These are phyloP conservation scores for Mycena rosella DNA, from an alignment of 768 basidiomycete species.

Conservation along the genomic window DNA sequence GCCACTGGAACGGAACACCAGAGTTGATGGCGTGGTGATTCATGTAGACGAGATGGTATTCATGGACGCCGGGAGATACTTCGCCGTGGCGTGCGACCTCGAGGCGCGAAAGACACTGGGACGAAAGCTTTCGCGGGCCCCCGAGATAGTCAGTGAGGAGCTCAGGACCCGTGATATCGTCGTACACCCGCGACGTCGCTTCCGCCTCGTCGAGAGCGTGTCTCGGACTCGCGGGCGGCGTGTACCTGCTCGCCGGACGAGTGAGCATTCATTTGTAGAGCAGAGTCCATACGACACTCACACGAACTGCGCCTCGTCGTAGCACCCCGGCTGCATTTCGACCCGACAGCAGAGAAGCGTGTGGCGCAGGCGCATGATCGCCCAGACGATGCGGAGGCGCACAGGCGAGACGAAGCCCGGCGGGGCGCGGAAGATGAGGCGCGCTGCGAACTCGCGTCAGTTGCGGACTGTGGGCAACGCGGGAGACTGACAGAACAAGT, in stretches of 20 bases:
- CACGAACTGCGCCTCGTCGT: conserved; percentile 60
- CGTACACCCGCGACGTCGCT: background rate
- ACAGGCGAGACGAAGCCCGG: conserved; percentile 46
- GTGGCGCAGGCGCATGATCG: conserved; percentile 63
- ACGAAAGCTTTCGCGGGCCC: conserved; percentile 64
- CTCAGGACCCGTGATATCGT: conserved; percentile 35
- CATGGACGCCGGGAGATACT: conserved; percentile 31
- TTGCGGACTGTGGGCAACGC: background rate
- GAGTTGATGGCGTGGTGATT: conserved; percentile 70
- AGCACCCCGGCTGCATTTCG: conserved; percentile 50
- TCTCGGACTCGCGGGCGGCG: conserved; percentile 49
- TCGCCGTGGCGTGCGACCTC: conserved; percentile 42
- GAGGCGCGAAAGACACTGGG: conserved; percentile 59
- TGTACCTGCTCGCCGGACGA: conserved; percentile 47
- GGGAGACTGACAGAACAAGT: conserved; percentile 24
- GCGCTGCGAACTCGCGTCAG: conserved; percentile 41
- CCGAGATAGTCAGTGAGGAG: conserved; percentile 65
- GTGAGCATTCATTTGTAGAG: conserved; percentile 48
- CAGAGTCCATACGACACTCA: no score
- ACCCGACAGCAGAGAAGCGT: conserved; percentile 61
- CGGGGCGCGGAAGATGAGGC: conserved; percentile 61
- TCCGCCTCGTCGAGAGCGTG: conserved; percentile 56
- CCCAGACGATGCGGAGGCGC: conserved; percentile 63
- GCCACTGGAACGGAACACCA: conserved; percentile 67
- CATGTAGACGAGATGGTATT: conserved; percentile 63